Evolutionary conservation across 2,329 filamentous ascomycete species (phyloP).

Genomic region (Fulvia fulva): DNA sequence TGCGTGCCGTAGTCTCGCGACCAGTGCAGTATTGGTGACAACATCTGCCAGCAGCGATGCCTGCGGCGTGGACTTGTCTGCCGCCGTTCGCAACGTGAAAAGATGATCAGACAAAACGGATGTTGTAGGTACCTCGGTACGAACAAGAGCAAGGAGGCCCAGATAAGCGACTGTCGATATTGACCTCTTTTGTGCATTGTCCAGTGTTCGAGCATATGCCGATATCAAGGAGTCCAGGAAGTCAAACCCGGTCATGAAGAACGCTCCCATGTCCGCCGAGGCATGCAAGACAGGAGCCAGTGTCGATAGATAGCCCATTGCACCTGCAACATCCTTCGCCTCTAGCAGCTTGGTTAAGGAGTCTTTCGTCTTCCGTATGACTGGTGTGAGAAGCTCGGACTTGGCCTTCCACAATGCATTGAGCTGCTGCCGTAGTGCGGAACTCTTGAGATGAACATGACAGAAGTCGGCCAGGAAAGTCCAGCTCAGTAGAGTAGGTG

Average conservation of each 20-base stretch:
- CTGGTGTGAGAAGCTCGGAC: conserved; percentile 49
- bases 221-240: conserved; percentile 72
- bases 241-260: conserved; percentile 81
- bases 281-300: conserved; percentile 62
- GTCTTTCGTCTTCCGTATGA: conserved; percentile 58
- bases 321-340: conserved; percentile 36
- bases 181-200: conserved; percentile 56
- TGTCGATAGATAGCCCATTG: conserved; percentile 42
- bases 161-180: conserved; percentile 73
- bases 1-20: conserved; percentile 58
- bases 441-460: conserved; percentile 62
- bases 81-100: conserved; percentile 70
- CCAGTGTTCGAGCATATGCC: conserved; percentile 63
- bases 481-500: conserved; percentile 54
- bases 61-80: conserved; percentile 55
- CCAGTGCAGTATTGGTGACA: conserved; percentile 72
- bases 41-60: conserved; percentile 73
- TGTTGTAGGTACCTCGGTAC: conserved; percentile 63
- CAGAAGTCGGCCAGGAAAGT: conserved; percentile 65
- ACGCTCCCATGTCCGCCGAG: conserved; percentile 53
- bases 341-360: conserved; percentile 62
- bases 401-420: conserved; percentile 51
- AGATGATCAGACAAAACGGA: conserved; percentile 78
- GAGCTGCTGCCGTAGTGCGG: conserved; percentile 50
- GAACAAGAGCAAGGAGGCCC: conserved; percentile 66